Evolutionary conservation across 768 basidiomycete genomes (phyloP).

Genomic region (Cystofilobasidium bisporidii): DNA sequence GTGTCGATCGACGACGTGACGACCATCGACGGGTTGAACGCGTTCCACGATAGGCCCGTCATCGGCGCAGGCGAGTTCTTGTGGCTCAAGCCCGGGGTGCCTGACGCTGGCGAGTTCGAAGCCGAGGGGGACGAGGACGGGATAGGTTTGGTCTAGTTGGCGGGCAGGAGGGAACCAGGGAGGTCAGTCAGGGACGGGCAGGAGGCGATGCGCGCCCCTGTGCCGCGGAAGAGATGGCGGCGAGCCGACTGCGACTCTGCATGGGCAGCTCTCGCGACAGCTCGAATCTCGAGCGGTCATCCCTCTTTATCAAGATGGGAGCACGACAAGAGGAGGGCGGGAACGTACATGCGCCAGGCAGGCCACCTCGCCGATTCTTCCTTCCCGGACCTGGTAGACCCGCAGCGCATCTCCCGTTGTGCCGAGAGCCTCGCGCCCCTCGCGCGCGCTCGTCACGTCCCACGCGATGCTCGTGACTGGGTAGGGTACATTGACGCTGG

Average conservation of each 20-base stretch:
- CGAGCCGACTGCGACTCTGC: no score
- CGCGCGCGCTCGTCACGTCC: slow-evolving; percentile 57
- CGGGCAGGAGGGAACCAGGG: slow-evolving; percentile 45
- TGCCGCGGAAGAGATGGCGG: background rate
- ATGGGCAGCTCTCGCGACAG: no score
- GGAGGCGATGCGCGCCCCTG: no score
- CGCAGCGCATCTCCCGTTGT: slow-evolving; percentile 88
- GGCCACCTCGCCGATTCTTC: slow-evolving; percentile 23
- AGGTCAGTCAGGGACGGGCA: background rate
- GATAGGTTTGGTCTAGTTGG: slow-evolving; percentile 58
- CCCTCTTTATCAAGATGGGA: no score
- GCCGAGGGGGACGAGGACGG: slow-evolving; percentile 50
- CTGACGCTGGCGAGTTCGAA: background rate
- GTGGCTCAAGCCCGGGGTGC: background rate
- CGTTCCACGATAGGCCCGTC: slow-evolving; percentile 97
- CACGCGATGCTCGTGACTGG: slow-evolving; percentile 88
- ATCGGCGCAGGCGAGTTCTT: slow-evolving; percentile 62
- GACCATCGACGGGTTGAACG: slow-evolving; percentile 76
- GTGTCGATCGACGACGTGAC: slow-evolving; percentile 98
- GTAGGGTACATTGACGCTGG: slow-evolving; percentile 75
- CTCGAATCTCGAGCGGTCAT: no score
- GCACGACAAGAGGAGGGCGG: no score
- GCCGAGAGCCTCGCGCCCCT: slow-evolving; percentile 68
- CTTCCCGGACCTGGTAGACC: slow-evolving; percentile 60
- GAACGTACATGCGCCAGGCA: slow-evolving; percentile 45